phyloP scores from a whole-genome alignment of 192 early-diverging fungal genomes.

The Coemansia sp. region DNA sequence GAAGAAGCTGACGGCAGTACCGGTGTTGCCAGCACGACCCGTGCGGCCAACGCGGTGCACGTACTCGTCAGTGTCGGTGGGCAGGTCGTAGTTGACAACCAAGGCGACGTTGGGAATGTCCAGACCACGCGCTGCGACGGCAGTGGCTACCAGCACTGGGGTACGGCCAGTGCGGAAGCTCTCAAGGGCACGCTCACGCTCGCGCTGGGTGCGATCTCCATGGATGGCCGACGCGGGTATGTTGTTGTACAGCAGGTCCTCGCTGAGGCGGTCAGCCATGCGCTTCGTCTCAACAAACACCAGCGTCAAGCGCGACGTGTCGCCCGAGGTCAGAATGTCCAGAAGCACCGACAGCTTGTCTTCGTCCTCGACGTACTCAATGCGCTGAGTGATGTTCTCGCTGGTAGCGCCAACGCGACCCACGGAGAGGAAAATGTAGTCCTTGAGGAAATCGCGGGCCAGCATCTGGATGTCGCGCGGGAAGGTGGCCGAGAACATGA shows the following conservation, averaged over 20 bases:
- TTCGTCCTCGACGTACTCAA: slow-evolving; percentile 91
- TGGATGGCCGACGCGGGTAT: slow-evolving; percentile 97
- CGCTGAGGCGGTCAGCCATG: slow-evolving; percentile 85
- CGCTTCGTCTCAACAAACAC: slow-evolving; percentile 99
- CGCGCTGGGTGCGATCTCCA: slow-evolving; percentile 93
- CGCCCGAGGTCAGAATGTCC: slow-evolving; percentile 70
- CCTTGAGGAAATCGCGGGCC: slow-evolving; percentile 86
- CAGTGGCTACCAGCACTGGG: slow-evolving; percentile 93
- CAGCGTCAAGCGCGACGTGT: slow-evolving; percentile 73
- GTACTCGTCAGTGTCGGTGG: slow-evolving; percentile 96
- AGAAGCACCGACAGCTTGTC: slow-evolving; percentile 90
- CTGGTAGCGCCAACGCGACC: slow-evolving; percentile 93
- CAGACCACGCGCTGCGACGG: slow-evolving; percentile 94
- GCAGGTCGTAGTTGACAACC: slow-evolving; percentile 95
- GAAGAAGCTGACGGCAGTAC: slow-evolving; percentile 93
- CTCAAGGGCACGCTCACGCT: slow-evolving; percentile 89
- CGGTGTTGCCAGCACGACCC: slow-evolving; percentile 94
- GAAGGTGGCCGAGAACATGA: slow-evolving; percentile 99
- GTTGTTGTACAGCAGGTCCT: slow-evolving; percentile 70
- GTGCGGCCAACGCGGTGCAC: slow-evolving; percentile 99
- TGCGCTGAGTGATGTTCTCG: slow-evolving; percentile 93
- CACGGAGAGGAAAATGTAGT: slow-evolving; percentile 83
- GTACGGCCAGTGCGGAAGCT: slow-evolving; percentile 82
- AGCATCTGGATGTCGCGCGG: slow-evolving; percentile 88
- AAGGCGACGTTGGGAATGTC: slow-evolving; percentile 83